phyloP scores from a whole-genome alignment of 179 eudicot species.

The Beta macrorhiza region DNA sequence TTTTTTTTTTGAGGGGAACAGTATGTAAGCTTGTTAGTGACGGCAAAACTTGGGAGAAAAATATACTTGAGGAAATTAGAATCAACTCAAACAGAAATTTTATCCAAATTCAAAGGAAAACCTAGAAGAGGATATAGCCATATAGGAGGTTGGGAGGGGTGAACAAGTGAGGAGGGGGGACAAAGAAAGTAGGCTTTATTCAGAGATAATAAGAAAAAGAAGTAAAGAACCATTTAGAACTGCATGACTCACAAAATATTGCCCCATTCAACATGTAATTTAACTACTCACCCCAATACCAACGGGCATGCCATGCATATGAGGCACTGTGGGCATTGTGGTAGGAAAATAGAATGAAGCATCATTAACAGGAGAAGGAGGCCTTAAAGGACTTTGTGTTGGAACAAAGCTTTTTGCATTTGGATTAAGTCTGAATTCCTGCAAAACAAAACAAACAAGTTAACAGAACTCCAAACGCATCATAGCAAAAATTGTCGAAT shows the following conservation, averaged over 20 bases:
- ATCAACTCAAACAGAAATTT: neutral
- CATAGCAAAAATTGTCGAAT: neutral
- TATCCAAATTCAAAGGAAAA: neutral
- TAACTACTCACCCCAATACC: constrained; percentile 78
- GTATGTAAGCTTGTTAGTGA: neutral
- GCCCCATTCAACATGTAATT: neutral
- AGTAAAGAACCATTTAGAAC: neutral
- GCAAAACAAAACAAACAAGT: constrained; percentile 26
- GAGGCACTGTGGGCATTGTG: constrained; percentile 52
- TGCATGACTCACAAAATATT: neutral
- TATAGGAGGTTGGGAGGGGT: neutral
- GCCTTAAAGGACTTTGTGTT: constrained; percentile 59
- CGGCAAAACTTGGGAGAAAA: neutral
- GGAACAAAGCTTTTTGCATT: constrained; percentile 87
- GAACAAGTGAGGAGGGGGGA: neutral
- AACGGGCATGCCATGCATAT: constrained; percentile 84
- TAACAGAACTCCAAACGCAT: neutral
- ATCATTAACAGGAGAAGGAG: constrained; percentile 80
- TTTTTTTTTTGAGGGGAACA: too few species aligned
- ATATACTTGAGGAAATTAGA: neutral
- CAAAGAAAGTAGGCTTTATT: too few species aligned
- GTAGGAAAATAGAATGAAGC: constrained; percentile 72
- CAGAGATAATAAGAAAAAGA: neutral
- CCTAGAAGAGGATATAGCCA: neutral
- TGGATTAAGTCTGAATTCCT: constrained; percentile 92